Base-by-base conservation (phyloP, 177 flowering plant species). In the Tripterygium wilfordii region DNA sequence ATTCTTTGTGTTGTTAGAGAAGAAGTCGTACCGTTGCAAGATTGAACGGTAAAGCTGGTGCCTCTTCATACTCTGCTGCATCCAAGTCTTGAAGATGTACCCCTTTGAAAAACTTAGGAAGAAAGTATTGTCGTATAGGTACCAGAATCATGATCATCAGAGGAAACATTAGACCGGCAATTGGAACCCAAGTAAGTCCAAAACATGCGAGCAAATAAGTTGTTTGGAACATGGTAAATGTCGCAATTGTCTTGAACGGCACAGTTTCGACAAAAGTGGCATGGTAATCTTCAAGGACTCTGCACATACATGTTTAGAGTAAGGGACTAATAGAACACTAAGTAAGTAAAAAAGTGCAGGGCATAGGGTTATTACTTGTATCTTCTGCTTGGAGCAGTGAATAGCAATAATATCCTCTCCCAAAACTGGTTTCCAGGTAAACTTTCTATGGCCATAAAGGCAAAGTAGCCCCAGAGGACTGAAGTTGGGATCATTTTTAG, bases 401-500 rank as follows among this genome's bases (percentile, higher is more conserved):
- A 90, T 37, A 85, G 88, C 21, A 90, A 58, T 41, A 94, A 64
- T 42, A 87, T 83, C 58, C 99, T 75, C 49, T 94, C 96, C 99
- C 99, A 94, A 39, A 94, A 94, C 53, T 94, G 99, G 63, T 94
- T 94, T 0, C 99, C 99, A 0, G 99, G 99, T 37, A 94, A 76
- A 51, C 97, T 94, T 69, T 94, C 99, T 36, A 94, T 90, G 48
- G 97, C 99, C 99, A 94, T 94, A 71, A 78, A 94, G 39, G 99
- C 99, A 45, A 94, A 94, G 58, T 94, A 94, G 21, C 99, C 99
- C 99, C 99, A 90, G 15, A 94, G 87, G 8, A 94, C 97, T 23
- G 99, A 87, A 20, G 96, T 94, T 29, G 99, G 99, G 45, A 90
- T 94, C 91, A 61, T 90, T 67, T 82, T 80, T 22, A 94, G 85